Evolutionary conservation across 257 asterid species (phyloP).

Genomic region (Solanum pimpinellifolium): DNA sequence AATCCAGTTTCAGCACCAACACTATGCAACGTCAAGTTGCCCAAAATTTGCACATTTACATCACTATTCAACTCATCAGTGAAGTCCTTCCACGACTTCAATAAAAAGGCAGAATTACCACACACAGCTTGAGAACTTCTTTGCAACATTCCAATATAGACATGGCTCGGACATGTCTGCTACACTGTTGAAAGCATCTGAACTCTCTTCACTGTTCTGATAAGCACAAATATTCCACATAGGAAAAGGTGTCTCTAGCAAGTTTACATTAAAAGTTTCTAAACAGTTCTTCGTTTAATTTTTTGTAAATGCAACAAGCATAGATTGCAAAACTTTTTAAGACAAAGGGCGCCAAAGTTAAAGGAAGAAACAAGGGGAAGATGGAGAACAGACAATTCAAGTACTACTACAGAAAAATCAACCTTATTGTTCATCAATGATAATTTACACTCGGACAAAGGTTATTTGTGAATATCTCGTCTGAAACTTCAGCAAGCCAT

Average conservation of each 20-base stretch:
- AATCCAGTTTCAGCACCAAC: neutral
- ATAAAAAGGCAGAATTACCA: neutral
- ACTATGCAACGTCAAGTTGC: neutral
- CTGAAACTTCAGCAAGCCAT: neutral
- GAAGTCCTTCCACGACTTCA: neutral
- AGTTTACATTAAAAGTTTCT: neutral
- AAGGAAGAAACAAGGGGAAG: neutral
- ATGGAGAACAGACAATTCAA: neutral
- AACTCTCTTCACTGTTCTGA: neutral
- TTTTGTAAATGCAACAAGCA: neutral
- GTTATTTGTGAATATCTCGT: neutral
- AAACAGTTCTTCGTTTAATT: neutral
- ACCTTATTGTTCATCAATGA: neutral
- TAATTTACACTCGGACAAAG: neutral
- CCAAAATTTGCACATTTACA: neutral
- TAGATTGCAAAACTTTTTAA: neutral
- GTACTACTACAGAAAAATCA: neutral
- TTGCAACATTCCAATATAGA: neutral
- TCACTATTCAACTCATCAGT: neutral
- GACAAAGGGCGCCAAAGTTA: neutral
- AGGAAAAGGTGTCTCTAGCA: neutral
- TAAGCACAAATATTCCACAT: neutral
- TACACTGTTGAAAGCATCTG: neutral
- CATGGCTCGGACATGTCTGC: neutral
- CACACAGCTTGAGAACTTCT: neutral